Evolutionary conservation across 305 asterid genomes (phyloP).

Genomic region (Ilex paraguariensis): DNA sequence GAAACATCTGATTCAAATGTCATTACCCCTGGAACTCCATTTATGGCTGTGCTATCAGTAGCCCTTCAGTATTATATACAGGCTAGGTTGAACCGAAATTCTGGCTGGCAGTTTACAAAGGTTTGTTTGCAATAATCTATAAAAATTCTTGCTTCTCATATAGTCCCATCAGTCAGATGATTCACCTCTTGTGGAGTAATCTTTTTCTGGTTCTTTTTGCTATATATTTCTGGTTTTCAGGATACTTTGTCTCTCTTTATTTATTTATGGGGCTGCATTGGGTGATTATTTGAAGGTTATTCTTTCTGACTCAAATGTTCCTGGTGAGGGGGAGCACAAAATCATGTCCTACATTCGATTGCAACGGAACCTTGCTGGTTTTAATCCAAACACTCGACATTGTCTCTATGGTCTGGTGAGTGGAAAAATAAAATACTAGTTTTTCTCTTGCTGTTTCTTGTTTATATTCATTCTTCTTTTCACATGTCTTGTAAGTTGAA

Average conservation of each 20-base stretch:
- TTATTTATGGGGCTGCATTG: constrained; percentile 52
- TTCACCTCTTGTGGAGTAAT: constrained; percentile 33
- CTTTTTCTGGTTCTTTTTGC: constrained; percentile 25
- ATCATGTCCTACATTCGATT: constrained; percentile 91
- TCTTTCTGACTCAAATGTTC: constrained; percentile 96
- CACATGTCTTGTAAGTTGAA: constrained; percentile 11
- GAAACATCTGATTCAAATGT: constrained; percentile 95
- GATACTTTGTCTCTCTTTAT: constrained; percentile 36
- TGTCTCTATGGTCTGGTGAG: constrained; percentile 98
- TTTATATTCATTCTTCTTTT: constrained; percentile 18
- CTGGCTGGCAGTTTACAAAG: constrained; percentile 90
- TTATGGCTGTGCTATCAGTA: constrained; percentile 86
- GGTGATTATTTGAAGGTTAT: constrained; percentile 81
- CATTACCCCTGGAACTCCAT: constrained; percentile 95
- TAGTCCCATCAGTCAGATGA: constrained; percentile 25
- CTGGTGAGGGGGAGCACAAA: constrained; percentile 99
- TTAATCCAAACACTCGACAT: constrained; percentile 91
- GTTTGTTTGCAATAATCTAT: constrained; percentile 32
- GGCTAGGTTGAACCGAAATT: constrained; percentile 64
- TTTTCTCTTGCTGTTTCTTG: constrained; percentile 6
- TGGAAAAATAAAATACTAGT: constrained; percentile 11
- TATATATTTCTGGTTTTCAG: constrained; percentile 35
- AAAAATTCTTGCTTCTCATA: constrained; percentile 6
- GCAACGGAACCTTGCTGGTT: constrained; percentile 93
- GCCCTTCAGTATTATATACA: constrained; percentile 94